phyloP scores from a whole-genome alignment of 2,329 filamentous ascomycete species.

The Diaporthe amygdali region DNA sequence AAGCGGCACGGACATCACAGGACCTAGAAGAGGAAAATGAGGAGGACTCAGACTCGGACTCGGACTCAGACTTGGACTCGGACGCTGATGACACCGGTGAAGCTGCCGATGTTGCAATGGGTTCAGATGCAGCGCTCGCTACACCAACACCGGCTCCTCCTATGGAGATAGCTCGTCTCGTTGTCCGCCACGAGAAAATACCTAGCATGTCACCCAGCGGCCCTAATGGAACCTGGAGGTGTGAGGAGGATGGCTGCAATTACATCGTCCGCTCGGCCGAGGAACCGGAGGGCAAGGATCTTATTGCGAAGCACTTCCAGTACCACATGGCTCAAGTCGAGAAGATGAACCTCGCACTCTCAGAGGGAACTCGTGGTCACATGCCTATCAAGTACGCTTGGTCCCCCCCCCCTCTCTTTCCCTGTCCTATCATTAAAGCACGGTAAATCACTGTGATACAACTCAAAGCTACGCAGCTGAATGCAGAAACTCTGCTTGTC shows the following conservation, averaged over 20 bases:
- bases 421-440: conserved; percentile 12
- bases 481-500: background rate
- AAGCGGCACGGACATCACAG: conserved; percentile 41
- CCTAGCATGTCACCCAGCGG: conserved; percentile 57
- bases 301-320: conserved; percentile 66
- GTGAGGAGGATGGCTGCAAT: conserved; percentile 66
- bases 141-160: conserved; percentile 26
- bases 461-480: background rate
- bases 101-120: conserved; percentile 3
- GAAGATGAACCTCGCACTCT: conserved; percentile 57
- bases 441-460: background rate
- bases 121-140: background rate
- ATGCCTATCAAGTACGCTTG: conserved; percentile 61
- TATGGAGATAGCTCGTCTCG: conserved; percentile 43
- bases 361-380: conserved; percentile 60
- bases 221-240: conserved; percentile 69
- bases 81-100: conserved; percentile 29
- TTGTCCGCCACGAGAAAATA: conserved; percentile 54
- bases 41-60: background rate
- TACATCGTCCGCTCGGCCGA: conserved; percentile 69
- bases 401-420: conserved; percentile 38
- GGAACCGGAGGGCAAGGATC: conserved; percentile 55
- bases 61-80: conserved; percentile 23
- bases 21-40: conserved; percentile 39
- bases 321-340: conserved; percentile 63